Percentiles rank a stretch among this genome's conserved stretches.
Conservation (phyloP, 2,329 filamentous ascomycete genomes). For the Septoria linicola region DNA sequence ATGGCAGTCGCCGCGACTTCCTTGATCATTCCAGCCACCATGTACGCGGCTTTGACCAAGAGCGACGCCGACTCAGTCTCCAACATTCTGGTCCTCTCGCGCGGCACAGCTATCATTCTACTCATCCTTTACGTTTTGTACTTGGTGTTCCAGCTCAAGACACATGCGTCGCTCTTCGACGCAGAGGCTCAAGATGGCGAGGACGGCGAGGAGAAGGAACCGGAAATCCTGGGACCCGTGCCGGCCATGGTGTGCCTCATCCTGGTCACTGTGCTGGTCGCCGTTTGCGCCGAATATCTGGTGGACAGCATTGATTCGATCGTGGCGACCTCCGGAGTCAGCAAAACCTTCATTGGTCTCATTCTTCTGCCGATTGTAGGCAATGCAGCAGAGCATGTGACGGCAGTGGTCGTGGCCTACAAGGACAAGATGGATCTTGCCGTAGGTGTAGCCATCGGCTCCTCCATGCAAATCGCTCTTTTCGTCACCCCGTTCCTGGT, state of each 20-base stretch:
- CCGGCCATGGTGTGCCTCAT: slow-evolving; percentile 49
- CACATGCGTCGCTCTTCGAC: slow-evolving; percentile 51
- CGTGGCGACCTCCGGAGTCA: slow-evolving; percentile 52
- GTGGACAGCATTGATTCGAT: slow-evolving; percentile 57
- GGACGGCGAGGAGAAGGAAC: slow-evolving; percentile 37
- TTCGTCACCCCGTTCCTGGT: slow-evolving; percentile 59
- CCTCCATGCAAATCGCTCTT: slow-evolving; percentile 56
- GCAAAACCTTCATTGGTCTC: slow-evolving; percentile 58
- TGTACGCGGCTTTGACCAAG: slow-evolving; percentile 48
- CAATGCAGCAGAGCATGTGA: slow-evolving; percentile 58
- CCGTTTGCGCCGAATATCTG: slow-evolving; percentile 54
- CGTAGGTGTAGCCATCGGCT: slow-evolving; percentile 56
- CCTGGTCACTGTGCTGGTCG: slow-evolving; percentile 50
- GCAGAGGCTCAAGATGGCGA: slow-evolving; percentile 38
- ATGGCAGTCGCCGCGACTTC: slow-evolving; percentile 58
- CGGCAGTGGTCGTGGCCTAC: slow-evolving; percentile 54
- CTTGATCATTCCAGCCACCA: slow-evolving; percentile 54
- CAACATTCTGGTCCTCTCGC: slow-evolving; percentile 52
- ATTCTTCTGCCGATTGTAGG: slow-evolving; percentile 58
- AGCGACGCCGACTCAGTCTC: slow-evolving; percentile 44
- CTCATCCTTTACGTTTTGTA: slow-evolving; percentile 55
- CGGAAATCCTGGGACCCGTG: slow-evolving; percentile 47
- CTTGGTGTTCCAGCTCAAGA: slow-evolving; percentile 56
- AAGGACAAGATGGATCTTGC: slow-evolving; percentile 60
- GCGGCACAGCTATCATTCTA: slow-evolving; percentile 55